Evolutionary conservation across 768 basidiomycete genomes (phyloP), one percentile per base, ranked within the genome.

Genomic region (Serendipita vermifera): DNA sequence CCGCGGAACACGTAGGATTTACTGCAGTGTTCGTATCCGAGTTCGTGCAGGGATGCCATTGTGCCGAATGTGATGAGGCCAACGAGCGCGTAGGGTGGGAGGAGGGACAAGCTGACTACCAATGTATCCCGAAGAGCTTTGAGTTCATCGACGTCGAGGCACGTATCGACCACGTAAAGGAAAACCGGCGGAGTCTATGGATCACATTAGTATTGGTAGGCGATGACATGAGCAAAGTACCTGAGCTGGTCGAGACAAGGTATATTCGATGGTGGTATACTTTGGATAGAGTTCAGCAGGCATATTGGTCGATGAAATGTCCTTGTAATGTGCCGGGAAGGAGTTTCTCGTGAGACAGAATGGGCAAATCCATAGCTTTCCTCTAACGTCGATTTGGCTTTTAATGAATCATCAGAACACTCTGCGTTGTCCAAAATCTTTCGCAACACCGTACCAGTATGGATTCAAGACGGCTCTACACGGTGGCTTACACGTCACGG

Each of bases 181-280:
- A 99, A 98, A 69, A 98, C 80, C 54, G 96, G 94, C 3, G 94
- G 93, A 6, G 29, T 51, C 46, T 51, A 6, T 6, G 31, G 15
- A 40, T n/a, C n/a, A n/a, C n/a, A 5, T 40, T 24, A 40, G 4
- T 17, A 4, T n/a, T 40, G 5, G 26, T 40, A 4, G 26, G 15
- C 39, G 15, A 40, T 5, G 15, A n/a, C 24, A 51, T 7, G 46
- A 51, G 15, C 9, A 29, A 7, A 20, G 7, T 40, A 94, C 84
- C 64, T 85, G 89, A 11, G 83, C 89, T 1, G 89, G 84, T 59
- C 94, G 81, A 24, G 85, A 77, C 43, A 98, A 85, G n/a, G 94
- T 98, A 73, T 99, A 99, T 72, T 99, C 96, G 71, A 99, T 96
- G 5, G 96, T 99, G 31, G 96, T 98, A 76, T 97, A 98, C 71